These are phyloP conservation scores for Lactarius indigo DNA, from an alignment of 768 basidiomycete species.

Conservation along the genomic window DNA sequence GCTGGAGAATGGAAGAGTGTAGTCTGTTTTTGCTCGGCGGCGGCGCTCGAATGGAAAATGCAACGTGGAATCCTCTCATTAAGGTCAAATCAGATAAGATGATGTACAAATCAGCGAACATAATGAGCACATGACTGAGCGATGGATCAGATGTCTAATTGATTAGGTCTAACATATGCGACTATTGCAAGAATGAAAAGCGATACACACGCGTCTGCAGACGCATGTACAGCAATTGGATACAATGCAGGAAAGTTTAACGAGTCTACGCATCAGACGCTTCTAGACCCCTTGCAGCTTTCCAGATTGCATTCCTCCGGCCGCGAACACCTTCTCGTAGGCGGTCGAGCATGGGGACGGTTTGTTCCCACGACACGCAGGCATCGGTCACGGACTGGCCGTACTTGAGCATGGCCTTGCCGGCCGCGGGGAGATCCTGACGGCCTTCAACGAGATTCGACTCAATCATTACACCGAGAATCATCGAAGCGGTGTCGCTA, in stretches of 20 bases:
- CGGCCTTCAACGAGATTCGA: constrained; percentile 86
- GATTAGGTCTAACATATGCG: constrained; percentile 3
- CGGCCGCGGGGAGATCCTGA: constrained; percentile 75
- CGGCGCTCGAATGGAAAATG: not conserved
- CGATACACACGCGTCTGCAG: not conserved
- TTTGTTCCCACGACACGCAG: constrained; percentile 88
- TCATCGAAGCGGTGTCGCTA: constrained; percentile 63
- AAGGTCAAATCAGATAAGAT: constrained; percentile 18
- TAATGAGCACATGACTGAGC: not conserved
- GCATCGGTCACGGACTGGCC: constrained; percentile 88
- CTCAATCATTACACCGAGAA: constrained; percentile 96
- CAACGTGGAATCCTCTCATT: too few species aligned
- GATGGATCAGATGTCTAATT: not conserved
- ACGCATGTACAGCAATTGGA: not conserved
- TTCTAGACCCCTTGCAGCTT: constrained; percentile 30
- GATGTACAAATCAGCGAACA: constrained; percentile 8
- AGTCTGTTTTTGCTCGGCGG: not conserved
- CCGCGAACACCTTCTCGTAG: constrained; percentile 86
- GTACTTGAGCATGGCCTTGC: constrained; percentile 69
- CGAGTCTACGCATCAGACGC: constrained; percentile 6
- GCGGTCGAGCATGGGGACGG: constrained; percentile 75
- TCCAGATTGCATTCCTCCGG: constrained; percentile 52
- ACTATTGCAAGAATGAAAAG: not conserved
- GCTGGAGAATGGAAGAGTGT: not conserved
- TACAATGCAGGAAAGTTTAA: not conserved